Evolutionary conservation across 495 filamentous ascomycete species (phyloP).

Genomic region (Ramalina intermedia): DNA sequence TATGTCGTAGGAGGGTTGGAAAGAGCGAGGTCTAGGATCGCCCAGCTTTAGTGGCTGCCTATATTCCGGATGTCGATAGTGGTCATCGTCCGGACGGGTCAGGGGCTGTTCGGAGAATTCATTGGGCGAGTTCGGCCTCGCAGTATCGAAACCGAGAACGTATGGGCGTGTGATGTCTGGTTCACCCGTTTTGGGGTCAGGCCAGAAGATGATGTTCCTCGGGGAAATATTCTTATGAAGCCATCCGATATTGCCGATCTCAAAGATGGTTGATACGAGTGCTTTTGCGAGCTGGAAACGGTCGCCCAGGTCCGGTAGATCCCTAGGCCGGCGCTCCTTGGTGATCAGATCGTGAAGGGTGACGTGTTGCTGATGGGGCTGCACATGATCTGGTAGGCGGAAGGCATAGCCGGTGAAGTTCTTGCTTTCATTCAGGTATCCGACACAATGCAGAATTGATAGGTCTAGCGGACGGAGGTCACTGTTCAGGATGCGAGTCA

Average conservation of each 20-base stretch:
- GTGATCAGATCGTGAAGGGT: conserved; percentile 9
- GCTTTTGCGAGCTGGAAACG: conserved; percentile 19
- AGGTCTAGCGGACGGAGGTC: conserved; percentile 12
- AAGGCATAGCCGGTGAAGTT: conserved; percentile 14
- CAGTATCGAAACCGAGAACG: conserved; percentile 23
- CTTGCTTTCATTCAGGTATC: conserved; percentile 10
- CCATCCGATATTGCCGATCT: conserved; percentile 26
- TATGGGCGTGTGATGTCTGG: conserved; percentile 16
- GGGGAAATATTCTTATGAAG: conserved; percentile 25
- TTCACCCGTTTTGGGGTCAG: neutral
- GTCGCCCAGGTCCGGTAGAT: conserved; percentile 16
- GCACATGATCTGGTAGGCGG: conserved; percentile 4
- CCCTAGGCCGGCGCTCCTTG: neutral
- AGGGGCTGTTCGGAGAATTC: conserved; percentile 17
- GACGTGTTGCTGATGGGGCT: conserved; percentile 4
- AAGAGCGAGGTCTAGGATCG: conserved; percentile 2
- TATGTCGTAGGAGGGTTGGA: conserved; percentile 19
- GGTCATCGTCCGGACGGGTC: conserved; percentile 18
- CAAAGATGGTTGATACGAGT: conserved; percentile 21
- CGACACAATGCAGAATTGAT: conserved; percentile 14
- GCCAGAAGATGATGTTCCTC: conserved; percentile 25
- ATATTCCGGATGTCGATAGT: conserved; percentile 24
- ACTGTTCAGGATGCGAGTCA: conserved; percentile 15
- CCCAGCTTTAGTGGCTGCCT: conserved; percentile 7
- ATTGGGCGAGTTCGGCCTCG: conserved; percentile 14